Conservation (phyloP, 2,329 filamentous ascomycete species). For the Mycosphaerella sp. region DNA sequence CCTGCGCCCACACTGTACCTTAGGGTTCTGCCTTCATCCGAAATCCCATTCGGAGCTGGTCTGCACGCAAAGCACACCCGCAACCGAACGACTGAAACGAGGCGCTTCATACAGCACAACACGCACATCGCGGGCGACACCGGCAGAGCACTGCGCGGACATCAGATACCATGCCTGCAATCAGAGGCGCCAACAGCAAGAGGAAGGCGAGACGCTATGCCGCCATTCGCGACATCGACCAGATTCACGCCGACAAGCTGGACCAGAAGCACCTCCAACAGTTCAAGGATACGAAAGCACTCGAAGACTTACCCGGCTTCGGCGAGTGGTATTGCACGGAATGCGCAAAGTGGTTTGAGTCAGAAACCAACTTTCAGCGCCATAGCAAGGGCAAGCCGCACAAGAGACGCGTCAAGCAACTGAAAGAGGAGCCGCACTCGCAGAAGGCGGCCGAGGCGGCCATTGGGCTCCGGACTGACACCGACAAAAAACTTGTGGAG, state of each 20-base stretch:
- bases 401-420: slow-evolving; percentile 78
- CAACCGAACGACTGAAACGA: neutral
- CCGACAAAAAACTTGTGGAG: slow-evolving; percentile 41
- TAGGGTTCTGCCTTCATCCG: neutral
- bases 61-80: slow-evolving; percentile 9
- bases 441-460: slow-evolving; percentile 82
- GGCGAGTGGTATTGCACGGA: slow-evolving; percentile 83
- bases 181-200: slow-evolving; percentile 45
- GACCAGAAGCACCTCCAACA: slow-evolving; percentile 73
- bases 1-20: neutral
- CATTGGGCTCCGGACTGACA: slow-evolving; percentile 64
- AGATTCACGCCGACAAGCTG: slow-evolving; percentile 75
- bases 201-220: slow-evolving; percentile 44
- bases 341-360: slow-evolving; percentile 96
- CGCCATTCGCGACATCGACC: slow-evolving; percentile 71
- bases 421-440: slow-evolving; percentile 78
- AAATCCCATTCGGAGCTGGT: slow-evolving; percentile 3
- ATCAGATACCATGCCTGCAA: slow-evolving; percentile 41
- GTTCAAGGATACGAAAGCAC: slow-evolving; percentile 69
- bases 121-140: slow-evolving; percentile 6
- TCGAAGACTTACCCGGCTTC: slow-evolving; percentile 81
- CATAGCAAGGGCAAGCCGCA: slow-evolving; percentile 88
- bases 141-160: slow-evolving; percentile 12
- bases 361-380: slow-evolving; percentile 63
- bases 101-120: slow-evolving; percentile 1